phyloP scores from a whole-genome alignment of 2,329 filamentous ascomycete species.

The Sclerotinia minor region DNA sequence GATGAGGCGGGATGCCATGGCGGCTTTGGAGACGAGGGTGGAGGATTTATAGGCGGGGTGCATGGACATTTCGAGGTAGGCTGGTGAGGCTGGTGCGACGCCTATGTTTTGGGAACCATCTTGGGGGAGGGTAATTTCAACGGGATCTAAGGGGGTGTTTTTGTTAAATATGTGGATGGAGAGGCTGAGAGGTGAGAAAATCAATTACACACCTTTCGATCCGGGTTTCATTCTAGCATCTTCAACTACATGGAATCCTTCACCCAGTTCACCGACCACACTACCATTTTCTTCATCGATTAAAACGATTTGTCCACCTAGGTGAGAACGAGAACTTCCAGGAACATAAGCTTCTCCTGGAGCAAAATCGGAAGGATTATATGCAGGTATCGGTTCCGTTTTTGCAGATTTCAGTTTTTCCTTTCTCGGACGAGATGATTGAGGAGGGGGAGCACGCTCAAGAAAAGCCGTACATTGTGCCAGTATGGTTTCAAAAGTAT shows the following conservation, averaged over 20 bases:
- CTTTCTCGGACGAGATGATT: conserved; percentile 31
- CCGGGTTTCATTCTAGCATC: conserved; percentile 74
- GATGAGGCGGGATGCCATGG: conserved; percentile 84
- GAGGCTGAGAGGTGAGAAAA: background rate
- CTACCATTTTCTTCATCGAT: conserved; percentile 95
- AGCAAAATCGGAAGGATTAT: conserved; percentile 79
- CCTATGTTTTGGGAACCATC: conserved; percentile 66
- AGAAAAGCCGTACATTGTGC: conserved; percentile 97
- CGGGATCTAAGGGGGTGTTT: conserved; percentile 61
- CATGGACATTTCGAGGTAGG: conserved; percentile 73
- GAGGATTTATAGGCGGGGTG: conserved; percentile 93
- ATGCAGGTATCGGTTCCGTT: conserved; percentile 50
- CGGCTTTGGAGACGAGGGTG: conserved; percentile 80
- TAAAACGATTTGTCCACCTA: conserved; percentile 80
- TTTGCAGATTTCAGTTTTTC: conserved; percentile 39
- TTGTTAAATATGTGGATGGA: conserved; percentile 25
- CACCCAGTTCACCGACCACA: conserved; percentile 86
- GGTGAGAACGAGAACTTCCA: conserved; percentile 57
- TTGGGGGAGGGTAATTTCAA: conserved; percentile 72
- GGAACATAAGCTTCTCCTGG: conserved; percentile 76
- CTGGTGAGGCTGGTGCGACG: conserved; percentile 65
- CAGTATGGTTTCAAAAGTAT: conserved; percentile 96
- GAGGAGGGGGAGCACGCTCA: conserved; percentile 68
- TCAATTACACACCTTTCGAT: conserved; percentile 72
- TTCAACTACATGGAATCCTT: conserved; percentile 79